phyloP scores from a whole-genome alignment of 257 asterid species.

The Solanum chmielewskii region DNA sequence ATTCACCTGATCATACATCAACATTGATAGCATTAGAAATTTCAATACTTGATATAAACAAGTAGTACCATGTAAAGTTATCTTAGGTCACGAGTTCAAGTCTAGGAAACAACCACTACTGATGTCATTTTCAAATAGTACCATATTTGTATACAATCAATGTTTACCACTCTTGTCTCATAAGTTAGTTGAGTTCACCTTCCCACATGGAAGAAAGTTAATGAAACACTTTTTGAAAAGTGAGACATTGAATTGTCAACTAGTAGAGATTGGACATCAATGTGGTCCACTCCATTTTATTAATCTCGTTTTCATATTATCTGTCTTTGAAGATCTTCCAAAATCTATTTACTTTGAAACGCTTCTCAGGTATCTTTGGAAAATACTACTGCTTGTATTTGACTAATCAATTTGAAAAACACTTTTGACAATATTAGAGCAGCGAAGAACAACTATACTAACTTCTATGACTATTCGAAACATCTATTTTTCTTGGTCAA shows the following conservation, averaged over 20 bases:
- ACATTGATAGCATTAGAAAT: background rate
- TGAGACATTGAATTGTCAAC: background rate
- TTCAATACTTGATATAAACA: background rate
- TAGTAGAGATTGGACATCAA: background rate
- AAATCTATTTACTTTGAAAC: background rate
- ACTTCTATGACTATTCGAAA: background rate
- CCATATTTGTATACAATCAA: background rate
- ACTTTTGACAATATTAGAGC: too few relatives aligned
- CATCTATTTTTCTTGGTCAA: background rate
- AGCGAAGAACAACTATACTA: background rate
- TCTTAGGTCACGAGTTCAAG: background rate
- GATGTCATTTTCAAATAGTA: background rate
- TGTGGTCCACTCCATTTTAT: background rate
- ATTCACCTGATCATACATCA: conserved; percentile 18
- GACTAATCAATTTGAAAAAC: background rate
- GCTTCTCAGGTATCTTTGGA: background rate
- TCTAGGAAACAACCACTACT: accelerated
- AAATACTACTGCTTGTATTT: too few relatives aligned
- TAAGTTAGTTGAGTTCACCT: background rate
- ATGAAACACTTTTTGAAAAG: background rate
- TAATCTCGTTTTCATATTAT: background rate
- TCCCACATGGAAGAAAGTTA: background rate
- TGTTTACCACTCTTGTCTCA: background rate
- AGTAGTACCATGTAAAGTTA: background rate
- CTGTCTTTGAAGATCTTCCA: background rate